Conservation (phyloP, 192 early-diverging fungal species). For the Lunasporangiospora selenospora region DNA sequence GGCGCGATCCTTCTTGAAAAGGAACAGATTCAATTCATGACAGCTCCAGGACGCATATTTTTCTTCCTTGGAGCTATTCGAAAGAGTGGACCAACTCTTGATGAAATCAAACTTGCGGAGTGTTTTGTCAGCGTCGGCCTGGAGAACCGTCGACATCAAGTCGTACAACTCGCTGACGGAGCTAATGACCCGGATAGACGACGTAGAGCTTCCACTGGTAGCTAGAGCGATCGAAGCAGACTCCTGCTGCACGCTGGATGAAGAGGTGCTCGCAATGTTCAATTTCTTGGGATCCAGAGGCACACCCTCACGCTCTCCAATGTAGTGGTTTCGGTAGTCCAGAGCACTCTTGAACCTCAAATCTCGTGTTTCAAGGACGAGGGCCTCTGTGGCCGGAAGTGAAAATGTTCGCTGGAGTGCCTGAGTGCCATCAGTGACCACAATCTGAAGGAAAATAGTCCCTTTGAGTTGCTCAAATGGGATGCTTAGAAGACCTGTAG, state of each 20-base stretch:
- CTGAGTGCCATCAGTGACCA: constrained; percentile 22
- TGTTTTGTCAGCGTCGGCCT: constrained; percentile 5
- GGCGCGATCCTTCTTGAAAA: constrained; percentile 51
- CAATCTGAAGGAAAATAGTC: constrained; percentile 23
- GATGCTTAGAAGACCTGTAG: constrained; percentile 11
- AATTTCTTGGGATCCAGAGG: constrained; percentile 12
- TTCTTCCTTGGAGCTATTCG: constrained; percentile 32
- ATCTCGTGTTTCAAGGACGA: constrained; percentile 16
- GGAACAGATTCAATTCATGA: constrained; percentile 57
- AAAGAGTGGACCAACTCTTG: constrained; percentile 41
- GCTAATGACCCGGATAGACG: constrained; percentile 32
- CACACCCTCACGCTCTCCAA: constrained; percentile 22
- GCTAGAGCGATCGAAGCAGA: constrained; percentile 12
- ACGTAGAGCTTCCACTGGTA: constrained; percentile 26
- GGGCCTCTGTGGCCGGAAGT: background rate
- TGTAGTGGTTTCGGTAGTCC: constrained; percentile 22
- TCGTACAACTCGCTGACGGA: constrained; percentile 41
- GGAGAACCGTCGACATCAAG: constrained; percentile 31
- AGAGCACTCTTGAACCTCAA: constrained; percentile 26
- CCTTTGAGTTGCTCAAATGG: constrained; percentile 10
- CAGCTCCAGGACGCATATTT: constrained; percentile 44
- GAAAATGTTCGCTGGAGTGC: constrained; percentile 2
- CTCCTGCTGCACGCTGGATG: background rate
- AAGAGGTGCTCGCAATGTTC: background rate
- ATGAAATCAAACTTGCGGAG: constrained; percentile 41